phyloP scores from a whole-genome alignment of 176 grass and related monocot species.

The Typha latifolia region DNA sequence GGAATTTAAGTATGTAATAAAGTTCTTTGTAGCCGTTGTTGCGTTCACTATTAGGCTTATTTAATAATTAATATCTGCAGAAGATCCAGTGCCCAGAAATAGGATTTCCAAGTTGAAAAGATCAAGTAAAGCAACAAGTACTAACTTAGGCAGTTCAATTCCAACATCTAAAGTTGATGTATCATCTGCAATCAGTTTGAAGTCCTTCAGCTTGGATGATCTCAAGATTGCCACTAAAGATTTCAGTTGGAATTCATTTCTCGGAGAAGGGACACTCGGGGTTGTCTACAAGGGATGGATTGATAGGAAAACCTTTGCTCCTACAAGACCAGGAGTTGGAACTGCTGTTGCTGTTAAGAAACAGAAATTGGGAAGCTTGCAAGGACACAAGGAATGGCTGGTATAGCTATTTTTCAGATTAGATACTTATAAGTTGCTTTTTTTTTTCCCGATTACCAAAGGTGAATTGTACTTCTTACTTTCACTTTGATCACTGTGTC shows the following conservation, averaged over 20 bases:
- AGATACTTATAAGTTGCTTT: neutral
- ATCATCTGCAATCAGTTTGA: conserved; percentile 4
- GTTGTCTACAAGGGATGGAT: conserved; percentile 29
- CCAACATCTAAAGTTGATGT: neutral
- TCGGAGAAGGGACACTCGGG: conserved; percentile 14
- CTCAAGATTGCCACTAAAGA: conserved; percentile 12
- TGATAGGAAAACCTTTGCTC: conserved; percentile 15
- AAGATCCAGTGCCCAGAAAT: too few species aligned
- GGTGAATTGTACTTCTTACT: neutral
- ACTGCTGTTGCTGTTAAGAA: conserved; percentile 21
- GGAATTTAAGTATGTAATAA: too few species aligned
- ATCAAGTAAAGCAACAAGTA: too few species aligned
- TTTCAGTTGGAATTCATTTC: conserved; percentile 15
- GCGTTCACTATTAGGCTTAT: too few species aligned
- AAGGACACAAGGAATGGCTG: conserved; percentile 20
- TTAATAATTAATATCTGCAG: too few species aligned
- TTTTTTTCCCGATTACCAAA: neutral
- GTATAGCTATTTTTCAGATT: neutral
- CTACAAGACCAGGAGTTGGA: conserved; percentile 15
- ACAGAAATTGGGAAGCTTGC: conserved; percentile 18
- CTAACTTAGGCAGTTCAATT: neutral
- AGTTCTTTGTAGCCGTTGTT: too few species aligned
- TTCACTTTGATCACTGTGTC: neutral
- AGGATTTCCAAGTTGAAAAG: too few species aligned
- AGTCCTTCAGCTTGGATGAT: conserved; percentile 23